These are phyloP conservation scores for Eimeria falciformis DNA, from an alignment of 169 alveolate genomes.

Conservation along the genomic window DNA sequence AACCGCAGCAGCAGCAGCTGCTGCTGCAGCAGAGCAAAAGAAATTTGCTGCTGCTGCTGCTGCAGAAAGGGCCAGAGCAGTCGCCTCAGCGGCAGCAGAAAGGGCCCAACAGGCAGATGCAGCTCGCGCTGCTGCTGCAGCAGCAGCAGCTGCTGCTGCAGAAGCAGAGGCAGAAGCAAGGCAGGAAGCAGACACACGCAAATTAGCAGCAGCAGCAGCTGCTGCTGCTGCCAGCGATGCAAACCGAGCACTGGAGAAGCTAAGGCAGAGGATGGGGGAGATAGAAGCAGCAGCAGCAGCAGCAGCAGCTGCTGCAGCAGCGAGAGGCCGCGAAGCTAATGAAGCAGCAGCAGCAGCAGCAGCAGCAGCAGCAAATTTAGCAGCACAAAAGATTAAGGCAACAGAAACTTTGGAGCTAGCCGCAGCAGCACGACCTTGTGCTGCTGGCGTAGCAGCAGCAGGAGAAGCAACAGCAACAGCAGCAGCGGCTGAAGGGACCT, in stretches of 20 bases:
- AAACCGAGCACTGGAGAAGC: not conserved
- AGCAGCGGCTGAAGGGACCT: too few relatives aligned
- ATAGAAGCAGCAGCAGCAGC: slow-evolving; percentile 38
- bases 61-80: slow-evolving; percentile 4
- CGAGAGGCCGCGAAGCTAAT: not conserved
- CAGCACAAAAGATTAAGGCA: too few relatives aligned
- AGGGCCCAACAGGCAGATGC: slow-evolving; percentile 6
- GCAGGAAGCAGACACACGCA: not conserved
- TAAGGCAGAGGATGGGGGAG: not conserved
- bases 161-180: slow-evolving; percentile 33
- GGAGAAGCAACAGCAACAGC: too few relatives aligned
- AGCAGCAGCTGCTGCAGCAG: slow-evolving; percentile 20
- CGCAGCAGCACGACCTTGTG: too few relatives aligned
- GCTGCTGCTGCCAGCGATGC: slow-evolving; percentile 52
- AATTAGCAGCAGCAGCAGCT: slow-evolving; percentile 3
- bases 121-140: slow-evolving; percentile 18
- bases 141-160: not conserved
- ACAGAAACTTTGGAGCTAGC: too few relatives aligned
- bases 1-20: slow-evolving; percentile 20
- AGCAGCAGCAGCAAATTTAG: not conserved
- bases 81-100: not conserved
- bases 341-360: not conserved
- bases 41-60: not conserved
- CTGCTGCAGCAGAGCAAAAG: slow-evolving; percentile 1
- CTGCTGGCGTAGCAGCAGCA: too few relatives aligned